phyloP scores from a whole-genome alignment of 108 stramenopile species.

The Skeletonema potamos region DNA sequence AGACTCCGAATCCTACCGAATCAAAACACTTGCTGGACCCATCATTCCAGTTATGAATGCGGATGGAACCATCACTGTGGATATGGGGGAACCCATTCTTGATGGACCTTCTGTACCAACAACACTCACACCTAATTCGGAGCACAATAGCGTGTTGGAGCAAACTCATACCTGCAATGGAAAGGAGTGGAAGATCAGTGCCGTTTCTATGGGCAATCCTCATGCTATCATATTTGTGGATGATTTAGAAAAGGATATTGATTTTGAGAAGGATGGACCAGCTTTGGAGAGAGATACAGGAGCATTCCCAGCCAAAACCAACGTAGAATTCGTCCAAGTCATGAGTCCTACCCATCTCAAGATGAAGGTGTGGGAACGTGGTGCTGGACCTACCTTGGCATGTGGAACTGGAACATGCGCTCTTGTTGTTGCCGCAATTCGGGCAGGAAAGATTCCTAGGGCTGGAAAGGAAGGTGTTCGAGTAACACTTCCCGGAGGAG shows the following conservation, averaged over 20 bases:
- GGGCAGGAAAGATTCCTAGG: conserved; percentile 82
- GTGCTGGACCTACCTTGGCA: conserved; percentile 95
- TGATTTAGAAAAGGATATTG: conserved; percentile 84
- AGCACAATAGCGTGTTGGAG: conserved; percentile 80
- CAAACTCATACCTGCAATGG: conserved; percentile 80
- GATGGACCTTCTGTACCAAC: conserved; percentile 86
- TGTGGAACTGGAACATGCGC: conserved; percentile 99
- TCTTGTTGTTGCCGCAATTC: conserved; percentile 90
- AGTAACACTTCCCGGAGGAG: conserved; percentile 91
- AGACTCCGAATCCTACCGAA: conserved; percentile 78
- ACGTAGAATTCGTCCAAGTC: conserved; percentile 98
- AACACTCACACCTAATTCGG: conserved; percentile 78
- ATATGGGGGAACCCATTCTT: conserved; percentile 95
- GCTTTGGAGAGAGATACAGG: conserved; percentile 81
- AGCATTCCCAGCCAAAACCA: conserved; percentile 92
- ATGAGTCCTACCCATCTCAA: conserved; percentile 77
- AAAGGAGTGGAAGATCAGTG: conserved; percentile 88
- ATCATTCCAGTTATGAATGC: conserved; percentile 94
- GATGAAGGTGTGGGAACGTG: conserved; percentile 98
- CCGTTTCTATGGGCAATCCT: conserved; percentile 98
- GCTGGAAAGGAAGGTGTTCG: conserved; percentile 54
- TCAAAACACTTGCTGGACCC: conserved; percentile 91
- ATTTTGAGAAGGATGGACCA: conserved; percentile 88
- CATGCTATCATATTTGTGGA: conserved; percentile 95
- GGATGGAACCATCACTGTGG: conserved; percentile 91